phyloP scores from a whole-genome alignment of 2,329 filamentous ascomycete genomes.

The Fusarium caatingaense region DNA sequence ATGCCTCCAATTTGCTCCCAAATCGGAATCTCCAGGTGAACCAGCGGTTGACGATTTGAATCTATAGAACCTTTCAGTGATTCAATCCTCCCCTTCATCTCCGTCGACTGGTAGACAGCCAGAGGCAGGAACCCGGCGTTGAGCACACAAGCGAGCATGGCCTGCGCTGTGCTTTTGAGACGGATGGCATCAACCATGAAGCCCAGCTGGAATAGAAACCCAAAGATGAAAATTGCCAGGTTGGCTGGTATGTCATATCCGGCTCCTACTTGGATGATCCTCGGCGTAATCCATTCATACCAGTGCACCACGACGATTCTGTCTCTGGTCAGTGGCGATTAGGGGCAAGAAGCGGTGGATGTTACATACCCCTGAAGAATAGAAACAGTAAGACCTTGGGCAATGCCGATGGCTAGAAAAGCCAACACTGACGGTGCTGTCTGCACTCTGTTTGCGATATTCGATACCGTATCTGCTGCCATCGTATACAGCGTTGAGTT shows the following conservation, averaged over 20 bases:
- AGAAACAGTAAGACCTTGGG: not conserved
- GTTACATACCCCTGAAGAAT: constrained; percentile 3
- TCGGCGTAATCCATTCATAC: constrained; percentile 4
- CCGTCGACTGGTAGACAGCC: not conserved
- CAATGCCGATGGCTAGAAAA: not conserved
- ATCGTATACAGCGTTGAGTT: not conserved
- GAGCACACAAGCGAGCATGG: not conserved
- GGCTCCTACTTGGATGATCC: not conserved
- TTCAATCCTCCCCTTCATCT: not conserved
- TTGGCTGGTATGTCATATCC: constrained; percentile 4
- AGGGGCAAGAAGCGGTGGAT: not conserved
- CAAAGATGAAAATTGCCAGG: constrained; percentile 5
- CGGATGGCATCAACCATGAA: constrained; percentile 16
- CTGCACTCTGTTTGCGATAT: not conserved
- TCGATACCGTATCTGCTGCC: not conserved
- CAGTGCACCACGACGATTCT: not conserved
- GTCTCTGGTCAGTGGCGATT: not conserved
- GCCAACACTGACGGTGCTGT: not conserved
- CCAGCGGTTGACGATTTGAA: not conserved
- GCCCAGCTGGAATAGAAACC: not conserved
- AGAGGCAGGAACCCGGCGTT: constrained; percentile 6
- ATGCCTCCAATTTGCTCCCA: not conserved
- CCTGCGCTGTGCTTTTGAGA: constrained; percentile 13
- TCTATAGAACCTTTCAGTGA: not conserved
- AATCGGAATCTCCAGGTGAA: not conserved